These are phyloP conservation scores for Tulasnella calospora DNA, from an alignment of 768 basidiomycete genomes.

Conservation along the genomic window DNA sequence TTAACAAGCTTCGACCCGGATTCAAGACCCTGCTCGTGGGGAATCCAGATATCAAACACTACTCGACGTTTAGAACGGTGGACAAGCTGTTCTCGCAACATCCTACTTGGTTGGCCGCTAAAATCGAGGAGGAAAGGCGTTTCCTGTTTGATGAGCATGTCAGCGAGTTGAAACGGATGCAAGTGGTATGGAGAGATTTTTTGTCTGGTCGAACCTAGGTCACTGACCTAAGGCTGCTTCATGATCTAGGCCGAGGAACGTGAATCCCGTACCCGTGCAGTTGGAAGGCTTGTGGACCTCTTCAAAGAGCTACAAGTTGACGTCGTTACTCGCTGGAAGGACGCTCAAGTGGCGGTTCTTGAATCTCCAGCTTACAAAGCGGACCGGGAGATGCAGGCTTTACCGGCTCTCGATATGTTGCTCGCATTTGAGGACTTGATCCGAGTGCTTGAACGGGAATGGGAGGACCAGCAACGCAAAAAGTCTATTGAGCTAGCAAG, in stretches of 20 bases:
- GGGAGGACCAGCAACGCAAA: slow-evolving; percentile 78
- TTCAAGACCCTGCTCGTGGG: slow-evolving; percentile 79
- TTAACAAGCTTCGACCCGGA: slow-evolving; percentile 79
- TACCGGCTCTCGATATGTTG: slow-evolving; percentile 88
- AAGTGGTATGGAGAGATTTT: slow-evolving; percentile 61
- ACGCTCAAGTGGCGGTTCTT: slow-evolving; percentile 69
- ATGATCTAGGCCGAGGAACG: slow-evolving; percentile 67
- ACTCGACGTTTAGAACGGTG: slow-evolving; percentile 84
- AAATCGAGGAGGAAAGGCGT: slow-evolving; percentile 76
- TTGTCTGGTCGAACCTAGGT: background rate
- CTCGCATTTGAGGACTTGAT: slow-evolving; percentile 93
- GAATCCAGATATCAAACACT: slow-evolving; percentile 84
- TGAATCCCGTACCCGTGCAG: slow-evolving; percentile 68
- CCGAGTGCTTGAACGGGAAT: slow-evolving; percentile 81
- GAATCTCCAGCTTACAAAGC: slow-evolving; percentile 73
- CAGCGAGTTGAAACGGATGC: slow-evolving; percentile 74
- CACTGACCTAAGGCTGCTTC: background rate
- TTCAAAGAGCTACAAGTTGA: slow-evolving; percentile 87
- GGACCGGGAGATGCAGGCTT: slow-evolving; percentile 68
- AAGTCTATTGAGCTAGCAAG: slow-evolving; percentile 77
- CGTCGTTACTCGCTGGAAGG: slow-evolving; percentile 89
- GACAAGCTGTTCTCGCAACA: slow-evolving; percentile 81
- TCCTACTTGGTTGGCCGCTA: slow-evolving; percentile 86
- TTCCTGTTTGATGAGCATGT: slow-evolving; percentile 92
- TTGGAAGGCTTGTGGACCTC: slow-evolving; percentile 74